Base-by-base conservation (phyloP, 1,284 basidiomycete species). In the Athelia sp. region DNA sequence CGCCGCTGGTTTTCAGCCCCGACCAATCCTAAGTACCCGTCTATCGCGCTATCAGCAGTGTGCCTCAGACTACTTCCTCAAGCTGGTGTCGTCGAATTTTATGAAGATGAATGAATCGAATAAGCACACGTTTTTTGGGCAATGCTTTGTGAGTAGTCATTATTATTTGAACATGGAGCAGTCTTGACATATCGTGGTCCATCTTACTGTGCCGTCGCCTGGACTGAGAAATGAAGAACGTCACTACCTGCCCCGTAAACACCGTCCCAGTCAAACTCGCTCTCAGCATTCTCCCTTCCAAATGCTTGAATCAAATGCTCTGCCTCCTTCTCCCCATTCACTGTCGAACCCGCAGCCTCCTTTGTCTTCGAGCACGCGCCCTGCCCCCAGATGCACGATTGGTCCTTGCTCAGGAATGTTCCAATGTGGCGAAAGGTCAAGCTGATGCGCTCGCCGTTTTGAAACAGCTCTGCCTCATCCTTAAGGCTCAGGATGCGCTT, bases 341-440 rank as follows among this genome's bases (percentile, higher is more conserved):
- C 4, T 21, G 36, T 40, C 36, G n/a, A 6, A 6, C 67, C 62
- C 4, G 80, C 82, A 2, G 73, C 68, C 36, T 70, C 75, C 47
- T 61, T 69, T 15, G 68, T 77, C 70, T 87, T 88, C 0, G 73
- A 74, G 55, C 62, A 77, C 46, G 82, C 84, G 1, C 86, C 87
- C 56, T 86, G 84, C 0, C 87, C 87, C 56, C 69, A 87, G 9
- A 88, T 89, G 54, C 56, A 62, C 21, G 60, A 65, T 50, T 72
- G 67, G 50, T 78, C 73, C 26, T 58, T 59, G 14, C 70, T 75
- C 52, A 90, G 64, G 64, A 85, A 89, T 31, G 87, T 89, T 36
- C 83, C 84, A 44, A 90, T 90, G 50, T 74, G 71, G 34, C 87
- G 73, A 63, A 90, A 90, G 15, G 87, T 90, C 56, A 90, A 63